Evolutionary conservation across 164 flowering plant species (phyloP).

Genomic region (Macadamia tetraphylla): DNA sequence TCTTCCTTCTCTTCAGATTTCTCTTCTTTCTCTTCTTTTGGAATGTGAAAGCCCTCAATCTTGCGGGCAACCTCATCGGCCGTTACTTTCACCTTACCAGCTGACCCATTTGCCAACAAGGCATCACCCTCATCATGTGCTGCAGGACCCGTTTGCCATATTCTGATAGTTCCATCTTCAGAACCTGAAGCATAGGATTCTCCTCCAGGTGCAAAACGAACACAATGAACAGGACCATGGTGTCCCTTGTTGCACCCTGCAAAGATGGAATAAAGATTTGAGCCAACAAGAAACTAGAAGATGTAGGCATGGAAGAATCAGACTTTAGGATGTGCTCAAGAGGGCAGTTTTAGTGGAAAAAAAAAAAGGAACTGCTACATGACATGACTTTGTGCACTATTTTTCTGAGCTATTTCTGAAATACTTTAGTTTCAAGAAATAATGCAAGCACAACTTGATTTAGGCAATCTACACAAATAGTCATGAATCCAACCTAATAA

Average conservation of each 20-base stretch:
- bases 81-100: constrained; percentile 43
- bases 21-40: constrained; percentile 40
- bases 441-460: neutral
- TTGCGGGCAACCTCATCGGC: constrained; percentile 55
- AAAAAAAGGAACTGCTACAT: too few species aligned
- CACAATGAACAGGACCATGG: constrained; percentile 96
- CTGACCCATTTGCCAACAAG: constrained; percentile 32
- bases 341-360: neutral
- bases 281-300: neutral
- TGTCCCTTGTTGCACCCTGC: constrained; percentile 97
- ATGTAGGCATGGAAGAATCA: neutral
- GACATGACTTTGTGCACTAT: too few species aligned
- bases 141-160: constrained; percentile 81
- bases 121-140: constrained; percentile 41
- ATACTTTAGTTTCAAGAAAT: neutral
- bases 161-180: constrained; percentile 95
- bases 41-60: constrained; percentile 59
- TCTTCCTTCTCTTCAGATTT: constrained; percentile 29
- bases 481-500: neutral
- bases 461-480: neutral
- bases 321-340: neutral
- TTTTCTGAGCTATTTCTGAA: neutral
- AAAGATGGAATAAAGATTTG: neutral
- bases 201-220: constrained; percentile 91
- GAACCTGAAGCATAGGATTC: constrained; percentile 98